Evolutionary conservation across 1,139 yeast genomes (phyloP).

Genomic region (Zygoascus hellenicus): DNA sequence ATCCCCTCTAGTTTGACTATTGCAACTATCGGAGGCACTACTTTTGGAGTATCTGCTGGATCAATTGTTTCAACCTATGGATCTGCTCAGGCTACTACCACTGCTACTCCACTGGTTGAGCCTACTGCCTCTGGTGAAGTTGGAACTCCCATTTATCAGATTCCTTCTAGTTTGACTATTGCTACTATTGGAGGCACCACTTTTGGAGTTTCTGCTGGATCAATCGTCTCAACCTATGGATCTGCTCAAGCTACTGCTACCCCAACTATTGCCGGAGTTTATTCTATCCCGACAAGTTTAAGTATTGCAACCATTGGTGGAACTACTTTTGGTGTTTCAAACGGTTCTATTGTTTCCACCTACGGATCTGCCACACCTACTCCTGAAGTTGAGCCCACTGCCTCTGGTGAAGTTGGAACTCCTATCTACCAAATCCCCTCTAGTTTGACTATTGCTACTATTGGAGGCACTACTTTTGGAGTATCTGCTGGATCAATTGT

Average conservation of each 20-base stretch:
- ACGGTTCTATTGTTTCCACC: slow-evolving; percentile 12
- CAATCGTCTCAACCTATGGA: slow-evolving; percentile 12
- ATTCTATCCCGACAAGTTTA: slow-evolving; percentile 11
- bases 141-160: slow-evolving; percentile 12
- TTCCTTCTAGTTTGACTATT: slow-evolving; percentile 12
- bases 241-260: neutral
- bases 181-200: slow-evolving; percentile 14
- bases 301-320: slow-evolving; percentile 15
- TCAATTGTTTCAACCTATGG: slow-evolving; percentile 10
- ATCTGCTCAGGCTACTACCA: neutral
- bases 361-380: neutral
- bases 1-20: slow-evolving; percentile 12
- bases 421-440: slow-evolving; percentile 12
- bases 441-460: slow-evolving; percentile 13
- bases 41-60: slow-evolving; percentile 12
- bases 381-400: neutral
- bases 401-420: slow-evolving; percentile 8
- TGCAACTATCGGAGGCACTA: slow-evolving; percentile 12
- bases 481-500: slow-evolving; percentile 9
- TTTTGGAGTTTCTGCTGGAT: slow-evolving; percentile 12
- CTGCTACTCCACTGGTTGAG: neutral
- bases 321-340: slow-evolving; percentile 13
- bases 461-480: slow-evolving; percentile 11
- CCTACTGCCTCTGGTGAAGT: slow-evolving; percentile 6
- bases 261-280: neutral